Evolutionary conservation across 495 filamentous ascomycete genomes (phyloP).

Genomic region (Xylaria curta): DNA sequence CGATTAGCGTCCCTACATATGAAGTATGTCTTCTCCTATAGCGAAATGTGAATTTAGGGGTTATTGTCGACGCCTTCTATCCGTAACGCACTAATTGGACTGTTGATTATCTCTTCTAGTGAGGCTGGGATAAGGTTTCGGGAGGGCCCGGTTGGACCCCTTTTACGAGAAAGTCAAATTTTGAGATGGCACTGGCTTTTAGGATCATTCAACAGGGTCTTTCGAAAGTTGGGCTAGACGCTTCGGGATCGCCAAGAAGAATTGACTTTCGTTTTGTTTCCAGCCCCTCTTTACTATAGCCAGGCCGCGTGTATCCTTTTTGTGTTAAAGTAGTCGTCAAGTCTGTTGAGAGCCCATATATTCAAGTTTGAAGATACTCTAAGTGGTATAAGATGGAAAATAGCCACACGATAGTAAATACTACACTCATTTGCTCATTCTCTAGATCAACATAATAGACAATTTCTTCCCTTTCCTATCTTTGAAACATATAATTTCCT

Average conservation of each 20-base stretch:
- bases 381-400: neutral
- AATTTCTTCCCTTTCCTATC: neutral
- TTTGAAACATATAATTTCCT: neutral
- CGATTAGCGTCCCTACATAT: neutral
- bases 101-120: neutral
- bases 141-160: neutral
- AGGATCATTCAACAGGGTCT: neutral
- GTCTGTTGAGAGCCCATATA: neutral
- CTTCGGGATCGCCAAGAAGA: neutral
- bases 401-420: neutral
- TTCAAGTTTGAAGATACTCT: too few species aligned
- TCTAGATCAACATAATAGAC: neutral
- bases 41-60: neutral
- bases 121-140: constrained; percentile 1
- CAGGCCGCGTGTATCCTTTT: neutral
- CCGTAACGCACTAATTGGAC: neutral
- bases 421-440: neutral
- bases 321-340: neutral
- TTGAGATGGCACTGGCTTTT: neutral
- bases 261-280: neutral
- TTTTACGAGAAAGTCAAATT: neutral
- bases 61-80: neutral
- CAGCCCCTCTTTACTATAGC: neutral
- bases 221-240: neutral
- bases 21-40: neutral